Conservation (phyloP, 2,329 filamentous ascomycete species). For the Cladosporium cucumerinum region DNA sequence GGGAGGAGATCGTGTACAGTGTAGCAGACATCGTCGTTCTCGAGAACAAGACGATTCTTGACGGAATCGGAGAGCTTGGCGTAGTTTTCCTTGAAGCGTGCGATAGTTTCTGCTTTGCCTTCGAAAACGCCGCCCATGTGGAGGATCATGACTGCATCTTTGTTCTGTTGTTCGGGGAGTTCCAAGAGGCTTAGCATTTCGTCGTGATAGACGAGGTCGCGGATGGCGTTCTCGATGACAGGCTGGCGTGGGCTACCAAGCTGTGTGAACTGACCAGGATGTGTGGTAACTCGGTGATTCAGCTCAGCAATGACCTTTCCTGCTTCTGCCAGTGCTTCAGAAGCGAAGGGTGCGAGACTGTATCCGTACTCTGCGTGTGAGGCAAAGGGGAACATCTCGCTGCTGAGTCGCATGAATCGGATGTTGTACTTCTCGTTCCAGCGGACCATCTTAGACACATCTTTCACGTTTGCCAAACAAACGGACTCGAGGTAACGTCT, state of each 20-base stretch:
- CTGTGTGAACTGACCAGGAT: slow-evolving; percentile 91
- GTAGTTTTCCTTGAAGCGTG: slow-evolving; percentile 76
- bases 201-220: slow-evolving; percentile 83
- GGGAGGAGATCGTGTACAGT: slow-evolving; percentile 88
- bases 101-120: slow-evolving; percentile 74
- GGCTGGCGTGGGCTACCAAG: slow-evolving; percentile 75
- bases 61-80: slow-evolving; percentile 61
- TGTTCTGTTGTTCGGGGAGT: slow-evolving; percentile 72
- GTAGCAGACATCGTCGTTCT: slow-evolving; percentile 94
- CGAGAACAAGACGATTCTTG: slow-evolving; percentile 78
- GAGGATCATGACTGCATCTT: slow-evolving; percentile 88
- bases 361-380: slow-evolving; percentile 87
- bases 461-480: slow-evolving; percentile 76
- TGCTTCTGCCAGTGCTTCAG: slow-evolving; percentile 70
- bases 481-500: slow-evolving; percentile 71
- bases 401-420: slow-evolving; percentile 86
- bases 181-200: slow-evolving; percentile 77
- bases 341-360: slow-evolving; percentile 76
- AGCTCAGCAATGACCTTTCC: slow-evolving; percentile 73
- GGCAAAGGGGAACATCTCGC: slow-evolving; percentile 96
- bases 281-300: slow-evolving; percentile 81
- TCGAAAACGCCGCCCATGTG: slow-evolving; percentile 92
- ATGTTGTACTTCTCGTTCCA: slow-evolving; percentile 95
- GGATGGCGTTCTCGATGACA: slow-evolving; percentile 72
- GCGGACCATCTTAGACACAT: slow-evolving; percentile 78